Conservation (phyloP, 257 asterid species). For the Solanum neorickii region DNA sequence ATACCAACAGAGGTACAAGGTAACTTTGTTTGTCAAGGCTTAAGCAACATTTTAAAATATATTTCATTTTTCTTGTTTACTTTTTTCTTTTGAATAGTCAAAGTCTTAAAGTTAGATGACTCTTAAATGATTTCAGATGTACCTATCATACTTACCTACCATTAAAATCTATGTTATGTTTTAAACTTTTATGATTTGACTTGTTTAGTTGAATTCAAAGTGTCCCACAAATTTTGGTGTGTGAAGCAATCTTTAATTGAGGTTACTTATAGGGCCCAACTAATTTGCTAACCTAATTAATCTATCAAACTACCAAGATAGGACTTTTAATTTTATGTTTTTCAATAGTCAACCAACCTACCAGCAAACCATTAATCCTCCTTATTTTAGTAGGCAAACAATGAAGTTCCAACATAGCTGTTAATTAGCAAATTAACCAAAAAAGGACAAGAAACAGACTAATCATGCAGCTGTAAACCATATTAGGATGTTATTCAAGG, state of each 20-base stretch:
- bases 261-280: not conserved
- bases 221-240: not conserved
- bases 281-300: conserved; percentile 35
- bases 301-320: conserved; percentile 7
- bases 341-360: not conserved
- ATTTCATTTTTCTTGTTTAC: not conserved
- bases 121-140: not conserved
- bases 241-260: not conserved
- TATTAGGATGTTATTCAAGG: not conserved
- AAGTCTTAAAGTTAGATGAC: not conserved
- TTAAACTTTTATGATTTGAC: not conserved
- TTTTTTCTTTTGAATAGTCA: not conserved
- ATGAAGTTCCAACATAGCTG: not conserved
- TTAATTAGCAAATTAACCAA: not conserved
- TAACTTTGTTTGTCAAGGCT: not conserved
- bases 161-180: not conserved
- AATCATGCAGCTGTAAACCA: not conserved
- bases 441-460: not conserved
- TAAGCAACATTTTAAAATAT: not conserved
- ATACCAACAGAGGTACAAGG: not conserved
- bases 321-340: conserved; percentile 8
- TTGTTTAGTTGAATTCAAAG: not conserved
- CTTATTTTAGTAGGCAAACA: not conserved
- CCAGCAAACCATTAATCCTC: not conserved
- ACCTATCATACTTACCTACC: not conserved